Percentiles rank a stretch among this genome's conserved stretches.
phyloP scores from a whole-genome alignment of 2,329 filamentous ascomycete genomes.

The Cladosporium cucumerinum region DNA sequence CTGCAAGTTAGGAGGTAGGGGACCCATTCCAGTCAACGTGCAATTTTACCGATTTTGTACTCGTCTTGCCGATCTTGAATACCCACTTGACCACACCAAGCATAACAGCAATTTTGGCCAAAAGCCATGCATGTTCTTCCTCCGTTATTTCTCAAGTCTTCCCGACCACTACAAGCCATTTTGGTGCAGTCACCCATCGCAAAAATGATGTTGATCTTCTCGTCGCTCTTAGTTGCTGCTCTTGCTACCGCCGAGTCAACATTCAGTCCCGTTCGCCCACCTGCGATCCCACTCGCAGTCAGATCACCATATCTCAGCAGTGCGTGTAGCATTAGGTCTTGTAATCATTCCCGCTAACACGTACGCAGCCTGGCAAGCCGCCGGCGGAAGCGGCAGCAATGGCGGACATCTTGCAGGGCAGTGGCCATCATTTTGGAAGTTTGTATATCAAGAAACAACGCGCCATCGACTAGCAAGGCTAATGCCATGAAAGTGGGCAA shows the following conservation, averaged over 20 bases:
- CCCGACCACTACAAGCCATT: background rate
- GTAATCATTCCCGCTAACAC: background rate
- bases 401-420: slow-evolving; percentile 65
- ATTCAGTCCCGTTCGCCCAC: slow-evolving; percentile 63
- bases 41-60: background rate
- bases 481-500: slow-evolving; percentile 38
- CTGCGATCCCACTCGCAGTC: slow-evolving; percentile 69
- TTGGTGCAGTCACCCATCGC: background rate
- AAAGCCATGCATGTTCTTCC: background rate
- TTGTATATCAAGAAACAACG: slow-evolving; percentile 2
- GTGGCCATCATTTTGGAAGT: slow-evolving; percentile 63
- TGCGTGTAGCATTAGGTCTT: slow-evolving; percentile 31
- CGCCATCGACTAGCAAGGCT: background rate
- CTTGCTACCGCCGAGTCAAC: slow-evolving; percentile 43
- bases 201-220: slow-evolving; percentile 5
- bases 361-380: slow-evolving; percentile 28
- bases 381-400: slow-evolving; percentile 59
- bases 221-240: slow-evolving; percentile 17
- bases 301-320: slow-evolving; percentile 69
- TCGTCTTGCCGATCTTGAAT: background rate
- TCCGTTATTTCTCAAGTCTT: background rate
- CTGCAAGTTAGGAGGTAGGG: background rate
- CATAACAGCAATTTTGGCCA: background rate
- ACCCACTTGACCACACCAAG: background rate
- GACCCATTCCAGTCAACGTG: background rate